Evolutionary conservation across 805 yeast genomes (phyloP), one percentile per base, ranked within the genome.

Genomic region (Saccharomycopsis guyanensis): DNA sequence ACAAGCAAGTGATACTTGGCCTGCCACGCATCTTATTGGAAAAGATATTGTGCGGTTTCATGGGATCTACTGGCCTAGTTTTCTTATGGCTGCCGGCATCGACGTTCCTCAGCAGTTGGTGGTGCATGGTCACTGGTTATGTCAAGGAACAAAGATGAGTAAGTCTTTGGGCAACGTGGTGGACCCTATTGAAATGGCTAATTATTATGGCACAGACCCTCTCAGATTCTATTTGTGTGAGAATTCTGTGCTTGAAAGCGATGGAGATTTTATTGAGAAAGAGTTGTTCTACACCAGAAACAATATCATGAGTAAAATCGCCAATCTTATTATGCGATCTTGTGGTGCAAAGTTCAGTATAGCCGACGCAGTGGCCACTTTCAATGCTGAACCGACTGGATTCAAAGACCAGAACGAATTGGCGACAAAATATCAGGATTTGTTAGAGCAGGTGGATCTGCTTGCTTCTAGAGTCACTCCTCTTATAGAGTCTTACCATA

Each of bases 91-190:
- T 0, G 93, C 94, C 0, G 82, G 72, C 0, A 58, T 85, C 0
- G 75, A 74, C 3, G 57, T 82, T 4, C 97, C 97, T 0, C 65
- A 71, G 36, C 81, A 79, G 48, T 75, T 93, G 3, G 71, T 88
- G 4, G 95, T 93, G 2, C 98, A 93, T 66, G 82, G 94, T 4
- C 98, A 93, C 62, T 93, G 97, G 97, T 68, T 89, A 19, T 75
- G 83, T 62, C 82, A 80, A 29, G 97, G 97, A 0, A 68, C 78
- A 38, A 93, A 93, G 59, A 93, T 93, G 98, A 85, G 95, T 42
- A 93, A 93, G 57, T 82, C 94, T 47, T 66, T 80, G 45, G 96
- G 97, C 0, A 93, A 93, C 59, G 97, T 91, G 7, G 94, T 91
- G 3, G 97, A 93, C 57, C 98, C 98, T 0, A 59, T 84, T 16